Evolutionary conservation across 2,329 filamentous ascomycete species (phyloP).

Genomic region (Rosellinia necatrix): DNA sequence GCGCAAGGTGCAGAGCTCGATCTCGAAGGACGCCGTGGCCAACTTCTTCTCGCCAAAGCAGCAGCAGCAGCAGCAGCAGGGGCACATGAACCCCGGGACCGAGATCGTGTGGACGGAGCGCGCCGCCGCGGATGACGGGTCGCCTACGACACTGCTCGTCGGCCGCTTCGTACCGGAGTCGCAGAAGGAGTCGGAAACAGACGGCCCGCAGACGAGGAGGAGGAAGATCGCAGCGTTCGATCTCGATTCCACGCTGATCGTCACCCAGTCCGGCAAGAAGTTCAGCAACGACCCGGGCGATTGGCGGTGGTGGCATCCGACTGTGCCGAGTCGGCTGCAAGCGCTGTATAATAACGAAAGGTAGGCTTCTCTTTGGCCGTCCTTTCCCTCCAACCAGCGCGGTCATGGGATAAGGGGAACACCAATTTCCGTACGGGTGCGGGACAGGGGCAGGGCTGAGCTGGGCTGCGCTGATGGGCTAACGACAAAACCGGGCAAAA

Average conservation of each 20-base stretch:
- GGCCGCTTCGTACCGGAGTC: slow-evolving; percentile 66
- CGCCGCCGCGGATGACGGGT: slow-evolving; percentile 55
- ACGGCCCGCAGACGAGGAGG: no score
- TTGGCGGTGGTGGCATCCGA: slow-evolving; percentile 92
- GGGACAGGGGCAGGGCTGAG: no score
- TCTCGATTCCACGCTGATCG: slow-evolving; percentile 85
- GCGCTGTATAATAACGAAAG: slow-evolving; percentile 70
- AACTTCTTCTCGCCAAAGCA: slow-evolving; percentile 89
- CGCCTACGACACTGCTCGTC: slow-evolving; percentile 68
- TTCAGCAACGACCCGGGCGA: slow-evolving; percentile 73
- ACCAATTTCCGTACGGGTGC: no score
- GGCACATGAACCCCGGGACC: slow-evolving; percentile 78
- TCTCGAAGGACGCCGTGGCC: slow-evolving; percentile 68
- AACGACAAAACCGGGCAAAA: not conserved
- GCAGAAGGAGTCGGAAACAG: slow-evolving; percentile 29
- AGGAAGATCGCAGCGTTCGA: slow-evolving; percentile 75
- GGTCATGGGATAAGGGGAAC: no score
- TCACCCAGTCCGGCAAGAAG: slow-evolving; percentile 77
- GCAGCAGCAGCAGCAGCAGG: slow-evolving; percentile 78
- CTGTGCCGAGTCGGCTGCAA: slow-evolving; percentile 69
- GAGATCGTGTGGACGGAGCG: slow-evolving; percentile 73
- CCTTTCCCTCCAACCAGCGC: not conserved
- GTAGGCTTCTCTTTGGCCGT: slow-evolving; percentile 44
- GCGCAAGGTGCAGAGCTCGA: slow-evolving; percentile 56
- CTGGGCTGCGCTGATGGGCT: no score